Base-by-base conservation (phyloP, 2,329 filamentous ascomycete species). In the Penicillium carneum region DNA sequence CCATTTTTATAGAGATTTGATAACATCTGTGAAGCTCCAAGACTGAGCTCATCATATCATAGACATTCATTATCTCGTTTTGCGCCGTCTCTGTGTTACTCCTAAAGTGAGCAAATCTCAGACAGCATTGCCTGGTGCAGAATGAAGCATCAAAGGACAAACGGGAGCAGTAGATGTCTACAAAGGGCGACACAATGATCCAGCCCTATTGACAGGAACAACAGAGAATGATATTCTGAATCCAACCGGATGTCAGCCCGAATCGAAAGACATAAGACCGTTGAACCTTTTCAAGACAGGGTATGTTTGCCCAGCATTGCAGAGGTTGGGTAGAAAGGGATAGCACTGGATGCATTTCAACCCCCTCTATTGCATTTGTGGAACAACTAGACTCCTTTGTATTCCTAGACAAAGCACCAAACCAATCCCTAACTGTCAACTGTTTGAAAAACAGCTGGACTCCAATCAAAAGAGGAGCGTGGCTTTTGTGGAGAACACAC, bases 401-500 rank as follows among this genome's bases (percentile, higher is more conserved):
- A 14, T 38, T 48, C 20, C 38, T 23, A 45, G 51, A 41, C 57
- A 50, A 38, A 39, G 31, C 7, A 47, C 16, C 56, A 62, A 59
- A 52, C 48, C 52, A 58, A 61, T 59, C 51, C 63, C 59, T 26
- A 8, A 16, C 38, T 33, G 43, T 56, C 52, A 62, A 66, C 49
- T 26, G 60, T 60, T 68, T 64, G 59, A 54, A 66, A 68, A 63
- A 62, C 60, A 61, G 59, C 47, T 63, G 55, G 56, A 38, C 51
- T 51, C 38, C 68, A 70, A 70, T 70, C 33, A 56, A 16, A 50
- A 14, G 7, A 2, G 9, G 49, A 11, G 53, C 31, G 68, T 70
- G 68, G 63, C 18, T 36, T 5, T 55, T 62, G 47, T 12, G 18
- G 38, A 20, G 31, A 33, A 54, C 61, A 69, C 63, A 64, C 23